Evolutionary conservation across 305 asterid genomes (phyloP).

Genomic region (Nicotiana rustica): DNA sequence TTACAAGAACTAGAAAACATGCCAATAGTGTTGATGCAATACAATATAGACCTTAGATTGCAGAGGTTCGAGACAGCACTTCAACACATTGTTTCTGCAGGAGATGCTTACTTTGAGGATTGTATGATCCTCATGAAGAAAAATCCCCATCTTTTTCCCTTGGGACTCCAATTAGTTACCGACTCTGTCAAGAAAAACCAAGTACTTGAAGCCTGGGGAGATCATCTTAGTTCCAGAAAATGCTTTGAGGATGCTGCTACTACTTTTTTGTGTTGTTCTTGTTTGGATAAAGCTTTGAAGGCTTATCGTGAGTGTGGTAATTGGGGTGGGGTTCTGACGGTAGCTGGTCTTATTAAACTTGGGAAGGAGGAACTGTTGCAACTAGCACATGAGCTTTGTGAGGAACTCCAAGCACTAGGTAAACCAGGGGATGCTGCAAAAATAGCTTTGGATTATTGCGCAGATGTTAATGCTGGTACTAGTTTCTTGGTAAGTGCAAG

Average conservation of each 20-base stretch:
- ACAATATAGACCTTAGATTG: conserved; percentile 85
- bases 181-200: conserved; percentile 62
- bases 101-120: conserved; percentile 77
- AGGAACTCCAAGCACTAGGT: conserved; percentile 92
- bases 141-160: conserved; percentile 82
- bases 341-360: conserved; percentile 81
- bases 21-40: conserved; percentile 77
- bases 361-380: conserved; percentile 74
- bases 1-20: conserved; percentile 79
- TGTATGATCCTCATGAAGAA: conserved; percentile 68
- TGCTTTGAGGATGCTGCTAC: conserved; percentile 91
- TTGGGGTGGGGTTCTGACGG: conserved; percentile 86
- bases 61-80: conserved; percentile 81
- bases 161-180: conserved; percentile 74
- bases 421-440: conserved; percentile 93
- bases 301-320: conserved; percentile 90
- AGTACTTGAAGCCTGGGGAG: conserved; percentile 95
- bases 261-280: conserved; percentile 70
- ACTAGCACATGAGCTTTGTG: conserved; percentile 89
- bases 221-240: conserved; percentile 74
- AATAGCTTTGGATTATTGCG: conserved; percentile 82
- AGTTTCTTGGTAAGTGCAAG: conserved; percentile 80
- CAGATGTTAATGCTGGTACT: conserved; percentile 67
- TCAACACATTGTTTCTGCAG: conserved; percentile 81
- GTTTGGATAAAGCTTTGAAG: conserved; percentile 79